Evolutionary conservation across 495 filamentous ascomycete genomes (phyloP), one percentile per base, ranked within the genome.

Genomic region (Penicillium coffeae): DNA sequence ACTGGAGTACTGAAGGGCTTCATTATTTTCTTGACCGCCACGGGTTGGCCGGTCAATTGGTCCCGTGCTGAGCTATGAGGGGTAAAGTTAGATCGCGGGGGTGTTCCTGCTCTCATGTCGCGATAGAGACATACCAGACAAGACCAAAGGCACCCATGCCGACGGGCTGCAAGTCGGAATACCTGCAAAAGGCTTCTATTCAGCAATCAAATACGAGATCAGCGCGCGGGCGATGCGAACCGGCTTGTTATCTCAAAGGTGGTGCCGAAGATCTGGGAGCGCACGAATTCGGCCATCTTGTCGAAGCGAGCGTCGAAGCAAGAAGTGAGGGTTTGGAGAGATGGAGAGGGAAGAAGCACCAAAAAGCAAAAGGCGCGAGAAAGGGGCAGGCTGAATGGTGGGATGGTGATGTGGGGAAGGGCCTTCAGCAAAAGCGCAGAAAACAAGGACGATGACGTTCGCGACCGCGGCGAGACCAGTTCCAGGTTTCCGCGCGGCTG

Each of bases 21-120:
- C 94, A 98, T 97, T 63, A 98, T 98, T 78, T 98, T 98, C 82
- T 98, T 98, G 59, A 98, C 90, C 22, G 93, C 93, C 48, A 98
- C 93, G 63, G 88, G 88, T 65, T 95, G 89, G 59, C 77, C 84
- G 43, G 94, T 97, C 65, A 98, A 89, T 77, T 96, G 89, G 66
- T 98, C 93, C 72, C 87, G 92, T 48, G 93, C 93, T 38, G 93
- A 96, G 71, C 93, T 98, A 40, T 54, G 16, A 14, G 37, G 12
- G 5, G 38, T 20, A 33, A 45, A 40, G 15, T 48, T 51, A 21
- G 35, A 33, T 66, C 51, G 64, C 58, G 48, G 30, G 46, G 45
- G 54, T 44, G 57, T 59, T 54, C 48, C 18, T n/a, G 36, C 22
- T 22, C 12, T 16, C 18, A 25, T 9, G 16, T 51, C 32, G 46